Evolutionary conservation across 2,329 filamentous ascomycete genomes (phyloP), one percentile per base, ranked within the genome.

Genomic region (Nothopassalora personata): DNA sequence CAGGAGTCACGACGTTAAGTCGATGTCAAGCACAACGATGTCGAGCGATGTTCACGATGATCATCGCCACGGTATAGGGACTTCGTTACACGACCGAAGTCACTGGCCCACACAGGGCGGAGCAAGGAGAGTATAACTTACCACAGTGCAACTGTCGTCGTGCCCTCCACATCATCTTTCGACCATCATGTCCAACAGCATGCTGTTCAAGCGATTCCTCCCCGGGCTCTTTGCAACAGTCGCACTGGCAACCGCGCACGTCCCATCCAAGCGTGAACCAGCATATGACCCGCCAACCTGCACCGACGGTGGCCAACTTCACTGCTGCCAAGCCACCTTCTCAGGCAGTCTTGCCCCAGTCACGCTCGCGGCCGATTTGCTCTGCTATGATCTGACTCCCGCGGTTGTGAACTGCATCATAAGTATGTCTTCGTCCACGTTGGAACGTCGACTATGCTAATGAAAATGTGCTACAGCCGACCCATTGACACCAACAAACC

Each of bases 351-450:
- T 59, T 31, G 49, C 55, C 10, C 56, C 61, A 9, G 54, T 65
- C 31, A 56, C 45, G 5, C 33, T 53, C 3, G 54, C 56, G 0
- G 56, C 61, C 5, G 58, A 65, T 36, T 15, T 65, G 1, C 39
- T 54, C 9, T 65, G 63, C 53, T 65, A 65, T 27, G 61, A 64
- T 27, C 39, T 65, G n/a, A 65, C 63, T 5, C 63, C 63, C 7
- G 57, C 61, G 15, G 60, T 58, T 4, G 57, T 62, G n/a, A 65
- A 65, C 31, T 65, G 63, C 48, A 51, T 65, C 10, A 64, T 65
- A 18, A 58, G 61, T 62, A 23, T 5, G 55, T 27, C 1, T 23
- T 23, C 23, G 23, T 23, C 23, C 2, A 23, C 23, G 23, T 3
- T 23, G 23, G 23, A 23, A 23, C 3, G 23, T 23, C 23, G 23